A percentile compares a stretch with the other conserved stretches of the same genome.
These are phyloP conservation scores for Nemania sp. DNA, from an alignment of 2,329 filamentous ascomycete species.

Conservation along the genomic window DNA sequence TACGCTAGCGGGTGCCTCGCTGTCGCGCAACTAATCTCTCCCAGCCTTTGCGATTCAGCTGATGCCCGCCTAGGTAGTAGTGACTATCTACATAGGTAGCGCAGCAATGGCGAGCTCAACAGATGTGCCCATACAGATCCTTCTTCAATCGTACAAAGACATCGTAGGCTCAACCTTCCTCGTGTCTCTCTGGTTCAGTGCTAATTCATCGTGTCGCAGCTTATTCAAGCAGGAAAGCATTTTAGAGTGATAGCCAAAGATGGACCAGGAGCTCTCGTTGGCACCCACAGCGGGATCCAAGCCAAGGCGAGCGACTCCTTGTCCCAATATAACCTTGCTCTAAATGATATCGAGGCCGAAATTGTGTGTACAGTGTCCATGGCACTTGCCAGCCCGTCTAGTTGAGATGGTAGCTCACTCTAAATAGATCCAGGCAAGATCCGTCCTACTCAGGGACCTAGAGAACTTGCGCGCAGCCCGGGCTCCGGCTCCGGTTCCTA, in stretches of 20 bases:
- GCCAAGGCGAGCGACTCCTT: slow-evolving; percentile 62
- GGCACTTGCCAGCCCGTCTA: background rate
- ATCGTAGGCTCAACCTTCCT: slow-evolving; percentile 58
- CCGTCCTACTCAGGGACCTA: slow-evolving; percentile 66
- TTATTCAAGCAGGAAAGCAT: slow-evolving; percentile 70
- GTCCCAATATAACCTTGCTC: slow-evolving; percentile 62
- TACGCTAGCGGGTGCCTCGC: background rate
- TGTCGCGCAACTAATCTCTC: background rate
- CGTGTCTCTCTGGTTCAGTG: background rate
- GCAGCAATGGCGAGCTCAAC: slow-evolving; percentile 50
- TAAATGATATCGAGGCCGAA: slow-evolving; percentile 68
- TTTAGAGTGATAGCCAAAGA: slow-evolving; percentile 63
- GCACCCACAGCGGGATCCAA: slow-evolving; percentile 51
- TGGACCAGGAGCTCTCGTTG: slow-evolving; percentile 55
- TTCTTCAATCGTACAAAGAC: slow-evolving; percentile 67
- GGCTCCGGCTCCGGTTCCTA: slow-evolving; percentile 39
- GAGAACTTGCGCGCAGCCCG: slow-evolving; percentile 54
- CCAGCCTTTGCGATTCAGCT: background rate
- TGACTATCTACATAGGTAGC: background rate
- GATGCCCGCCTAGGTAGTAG: background rate
- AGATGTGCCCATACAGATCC: slow-evolving; percentile 58
- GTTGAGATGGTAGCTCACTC: slow-evolving; percentile 28
- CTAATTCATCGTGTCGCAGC: slow-evolving; percentile 53
- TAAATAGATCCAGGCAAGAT: slow-evolving; percentile 63
- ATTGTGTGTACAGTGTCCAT: slow-evolving; percentile 57